phyloP scores from a whole-genome alignment of 2,329 filamentous ascomycete genomes.

The Neonectria coccinea region DNA sequence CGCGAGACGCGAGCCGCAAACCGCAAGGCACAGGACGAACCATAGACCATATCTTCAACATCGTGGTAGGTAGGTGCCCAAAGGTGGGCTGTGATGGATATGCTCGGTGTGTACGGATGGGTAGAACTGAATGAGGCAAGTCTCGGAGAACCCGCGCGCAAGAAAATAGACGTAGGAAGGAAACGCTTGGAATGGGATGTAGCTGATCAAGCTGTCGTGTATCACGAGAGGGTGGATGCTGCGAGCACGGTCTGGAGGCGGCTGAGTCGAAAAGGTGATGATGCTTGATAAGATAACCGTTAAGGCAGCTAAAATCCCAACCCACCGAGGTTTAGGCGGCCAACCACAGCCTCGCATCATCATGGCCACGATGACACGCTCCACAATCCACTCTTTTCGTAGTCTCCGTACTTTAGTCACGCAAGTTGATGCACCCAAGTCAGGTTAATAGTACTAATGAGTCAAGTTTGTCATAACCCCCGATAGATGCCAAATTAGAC shows the following conservation, averaged over 20 bases:
- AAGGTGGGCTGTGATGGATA: constrained; percentile 39
- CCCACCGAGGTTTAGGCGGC: constrained; percentile 43
- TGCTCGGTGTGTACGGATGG: constrained; percentile 25
- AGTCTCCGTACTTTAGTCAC: not conserved
- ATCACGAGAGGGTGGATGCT: constrained; percentile 28
- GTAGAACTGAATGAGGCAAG: constrained; percentile 3
- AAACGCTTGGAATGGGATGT: constrained; percentile 5
- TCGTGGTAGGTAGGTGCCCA: constrained; percentile 61
- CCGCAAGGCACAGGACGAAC: constrained; percentile 58
- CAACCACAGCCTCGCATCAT: constrained; percentile 28
- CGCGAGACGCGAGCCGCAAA: not conserved
- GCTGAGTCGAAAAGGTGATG: constrained; percentile 44
- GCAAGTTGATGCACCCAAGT: not conserved
- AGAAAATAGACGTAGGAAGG: not conserved
- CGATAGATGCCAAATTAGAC: constrained; percentile 46
- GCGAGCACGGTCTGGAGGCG: constrained; percentile 33
- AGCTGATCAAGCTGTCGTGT: constrained; percentile 10
- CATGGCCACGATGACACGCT: constrained; percentile 13
- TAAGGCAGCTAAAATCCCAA: constrained; percentile 42
- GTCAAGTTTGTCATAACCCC: constrained; percentile 45
- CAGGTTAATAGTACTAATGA: constrained; percentile 35
- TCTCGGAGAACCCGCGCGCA: constrained; percentile 1
- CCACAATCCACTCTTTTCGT: not conserved
- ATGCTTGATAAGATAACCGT: constrained; percentile 49
- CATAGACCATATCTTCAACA: constrained; percentile 99